Evolutionary conservation across 805 yeast genomes (phyloP), one percentile per base, ranked within the genome.

Genomic region (Myxozyma monticola): DNA sequence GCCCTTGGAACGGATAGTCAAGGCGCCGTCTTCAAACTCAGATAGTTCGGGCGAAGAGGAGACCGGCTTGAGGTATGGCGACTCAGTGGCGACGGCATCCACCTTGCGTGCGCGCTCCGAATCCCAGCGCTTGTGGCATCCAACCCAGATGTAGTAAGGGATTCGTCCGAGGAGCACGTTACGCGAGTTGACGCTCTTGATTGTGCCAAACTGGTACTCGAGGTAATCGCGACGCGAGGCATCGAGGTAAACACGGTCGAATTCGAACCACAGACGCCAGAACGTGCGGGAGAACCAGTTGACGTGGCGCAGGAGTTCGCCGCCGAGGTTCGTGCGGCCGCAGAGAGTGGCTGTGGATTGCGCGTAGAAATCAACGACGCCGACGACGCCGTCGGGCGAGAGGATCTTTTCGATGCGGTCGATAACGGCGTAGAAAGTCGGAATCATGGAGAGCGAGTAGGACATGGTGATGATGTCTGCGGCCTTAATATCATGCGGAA

Each of bases 181-280:
- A 71, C 78, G 78, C 50, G 79, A 68, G 65, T 87, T 86, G 60
- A 84, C 67, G 2, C 88, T 79, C 69, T 87, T 86, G 63, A 87
- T 69, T 18, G 95, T 87, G 28, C 95, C 95, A 62, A 86, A 86
- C 62, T 79, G 77, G 69, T 87, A 85, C 67, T 86, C 95, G 61
- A 87, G 75, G 68, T 85, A 86, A 62, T 84, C 88, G 70, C 95
- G 79, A 71, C 95, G 79, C 6, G 88, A 77, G 28, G 89, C 81
- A 64, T 86, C 95, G 59, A 86, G 75, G 61, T 80, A 83, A 2
- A 86, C 95, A 49, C 83, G 77, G 67, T 86, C 95, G 45, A 84
- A 83, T 68, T 86, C 95, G 67, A 87, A 86, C 95, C 95, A 87
- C 37, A 83, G 71, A 63, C 89, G 77, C 95, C 95, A 86, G 65